Evolutionary conservation across 2,329 filamentous ascomycete species (phyloP), one percentile per base, ranked within the genome.

Genomic region (Ilyonectria mors-panacis): DNA sequence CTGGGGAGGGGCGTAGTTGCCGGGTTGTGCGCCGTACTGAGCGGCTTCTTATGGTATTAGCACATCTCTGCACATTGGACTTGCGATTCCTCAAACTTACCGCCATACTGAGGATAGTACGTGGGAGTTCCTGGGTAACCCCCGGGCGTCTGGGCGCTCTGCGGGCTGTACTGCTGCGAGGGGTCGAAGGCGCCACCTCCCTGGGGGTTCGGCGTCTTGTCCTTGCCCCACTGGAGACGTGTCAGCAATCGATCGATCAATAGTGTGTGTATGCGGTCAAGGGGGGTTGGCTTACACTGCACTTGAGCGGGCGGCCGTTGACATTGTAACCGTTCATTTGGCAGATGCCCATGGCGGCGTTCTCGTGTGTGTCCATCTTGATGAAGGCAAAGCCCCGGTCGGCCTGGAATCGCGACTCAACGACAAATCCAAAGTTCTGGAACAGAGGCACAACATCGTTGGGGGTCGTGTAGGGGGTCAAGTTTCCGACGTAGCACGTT

Each of bases 351-450:
- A 97, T 97, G 61, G 96, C 95, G 3, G 96, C 96, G 78, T 98
- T 98, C 84, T 99, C 96, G 78, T 99, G 96, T 7, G 91, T 93
- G 80, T 99, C 96, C 95, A 99, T 97, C 87, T 99, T 99, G 82
- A 99, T 94, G 81, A 99, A 99, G 8, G 96, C 94, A 80, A 99
- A 99, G 15, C 96, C 96, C 74, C 96, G 93, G 81, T 99, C 96
- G 62, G 96, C 94, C 84, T 99, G 96, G 88, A 99, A 97, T 67
- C 96, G 93, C 57, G 95, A 98, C 84, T 99, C 96, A 58, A 97
- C 93, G 50, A 99, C 96, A 77, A 94, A 98, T 63, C 96, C 96
- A 79, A 98, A 99, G 85, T 98, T 98, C 82, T 97, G 94, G 87
- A 99, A 99, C 42, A 99, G 87, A 6, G 96, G 96, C n/a, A 99